A percentile compares a stretch with the other conserved stretches of the same genome.
phyloP scores from a whole-genome alignment of 805 yeast species.

The Sugiyamaella boreocaroliniensis region DNA sequence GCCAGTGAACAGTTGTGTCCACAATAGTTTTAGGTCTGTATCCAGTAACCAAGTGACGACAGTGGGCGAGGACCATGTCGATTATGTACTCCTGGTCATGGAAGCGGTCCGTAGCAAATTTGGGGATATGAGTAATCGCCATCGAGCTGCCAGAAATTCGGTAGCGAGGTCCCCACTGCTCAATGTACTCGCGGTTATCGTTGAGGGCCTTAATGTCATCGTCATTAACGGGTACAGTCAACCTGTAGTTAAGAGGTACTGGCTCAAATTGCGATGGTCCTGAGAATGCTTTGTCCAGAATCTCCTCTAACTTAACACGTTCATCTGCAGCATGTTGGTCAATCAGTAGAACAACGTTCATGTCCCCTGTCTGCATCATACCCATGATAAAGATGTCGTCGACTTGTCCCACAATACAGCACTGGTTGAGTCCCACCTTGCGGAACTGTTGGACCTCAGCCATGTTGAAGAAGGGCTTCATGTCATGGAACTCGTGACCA shows the following conservation, averaged over 20 bases:
- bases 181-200: constrained; percentile 1
- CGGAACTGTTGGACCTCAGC: constrained; percentile 6
- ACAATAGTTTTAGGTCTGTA: background rate
- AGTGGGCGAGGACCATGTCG: constrained; percentile 6
- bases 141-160: background rate
- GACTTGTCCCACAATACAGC: constrained; percentile 39
- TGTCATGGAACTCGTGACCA: background rate
- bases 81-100: constrained; percentile 5
- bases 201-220: constrained; percentile 2
- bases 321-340: constrained; percentile 91
- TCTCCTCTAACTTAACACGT: constrained; percentile 52
- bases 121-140: constrained; percentile 20
- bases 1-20: constrained; percentile 30
- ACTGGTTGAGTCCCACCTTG: constrained; percentile 6
- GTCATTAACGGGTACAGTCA: background rate
- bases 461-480: background rate
- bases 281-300: constrained; percentile 36
- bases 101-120: constrained; percentile 1
- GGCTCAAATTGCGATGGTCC: constrained; percentile 23
- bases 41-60: constrained; percentile 4
- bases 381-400: constrained; percentile 59
- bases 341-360: constrained; percentile 35
- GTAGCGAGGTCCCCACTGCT: constrained; percentile 13
- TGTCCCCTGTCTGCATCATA: constrained; percentile 17
- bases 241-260: background rate